Base-by-base conservation (phyloP, 495 filamentous ascomycete species). In the Penicillium waksmanii region DNA sequence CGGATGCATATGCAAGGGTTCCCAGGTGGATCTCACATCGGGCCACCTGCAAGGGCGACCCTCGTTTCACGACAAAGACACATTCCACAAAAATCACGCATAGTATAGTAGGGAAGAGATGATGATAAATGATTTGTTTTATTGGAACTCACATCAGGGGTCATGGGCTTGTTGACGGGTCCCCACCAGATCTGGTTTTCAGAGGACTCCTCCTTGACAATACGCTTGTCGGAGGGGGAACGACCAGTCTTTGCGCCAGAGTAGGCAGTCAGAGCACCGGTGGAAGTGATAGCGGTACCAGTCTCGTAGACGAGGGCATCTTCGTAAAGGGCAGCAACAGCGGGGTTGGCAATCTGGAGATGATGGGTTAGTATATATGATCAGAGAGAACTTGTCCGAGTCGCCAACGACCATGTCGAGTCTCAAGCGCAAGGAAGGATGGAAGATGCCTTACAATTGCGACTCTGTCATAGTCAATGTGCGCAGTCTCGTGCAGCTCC, bases 401-500 rank as follows among this genome's bases (percentile, higher is more conserved):
- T 31, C 27, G 38, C 46, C 35, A 36, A 42, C 44, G 53, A 58
- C 47, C 17, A 59, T 56, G 63, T 62, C 48, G 17, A 59, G 34
- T 43, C 42, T 23, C 35, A 50, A 19, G 46, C 47, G 55, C 18
- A 53, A 42, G 47, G 46, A 31, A 13, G 40, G 49, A 38, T 40
- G 6, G 4, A 43, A 51, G 34, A 13, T 25, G 42, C 21, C 88
- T 71, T 82, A 96, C 93, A 82, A 98, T 98, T 57, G 96, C 90
- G 66, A 98, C 95, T 66, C 96, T 89, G 78, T 97, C 91, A 73
- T 98, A 98, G 86, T 98, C 95, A 78, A 98, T 98, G 84, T 98
- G 93, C 66, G 95, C 96, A 74, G 91, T 93, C 78, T 98, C 92
- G 75, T 98, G 94, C 43, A 98, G 88, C 75, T 97, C 92, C 81